These are phyloP conservation scores for Blastocladiella britannica DNA, from an alignment of 192 early-diverging fungal species.

Conservation along the genomic window DNA sequence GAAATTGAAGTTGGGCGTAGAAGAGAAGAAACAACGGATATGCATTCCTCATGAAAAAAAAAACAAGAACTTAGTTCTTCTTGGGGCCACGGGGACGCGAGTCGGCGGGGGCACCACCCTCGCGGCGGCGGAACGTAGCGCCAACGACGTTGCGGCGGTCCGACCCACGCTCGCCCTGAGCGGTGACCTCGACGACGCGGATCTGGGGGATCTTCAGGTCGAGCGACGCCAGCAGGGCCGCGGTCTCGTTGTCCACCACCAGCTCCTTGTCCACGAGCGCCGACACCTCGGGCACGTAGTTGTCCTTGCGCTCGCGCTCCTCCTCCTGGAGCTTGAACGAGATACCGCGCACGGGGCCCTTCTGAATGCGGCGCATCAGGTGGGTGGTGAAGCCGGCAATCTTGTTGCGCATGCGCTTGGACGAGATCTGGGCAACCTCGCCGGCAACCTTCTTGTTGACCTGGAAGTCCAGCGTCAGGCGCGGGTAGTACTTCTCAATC, in stretches of 20 bases:
- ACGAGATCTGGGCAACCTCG: constrained; percentile 93
- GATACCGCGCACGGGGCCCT: constrained; percentile 96
- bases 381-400: constrained; percentile 99
- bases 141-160: constrained; percentile 1
- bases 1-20: no score
- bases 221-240: background rate
- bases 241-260: constrained; percentile 85
- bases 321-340: constrained; percentile 99
- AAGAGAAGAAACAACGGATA: no score
- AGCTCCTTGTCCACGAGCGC: constrained; percentile 75
- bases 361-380: constrained; percentile 98
- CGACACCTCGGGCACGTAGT: constrained; percentile 97
- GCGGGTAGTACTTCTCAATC: constrained; percentile 99
- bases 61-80: no score
- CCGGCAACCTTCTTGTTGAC: constrained; percentile 98
- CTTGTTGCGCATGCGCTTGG: constrained; percentile 99
- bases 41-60: no score
- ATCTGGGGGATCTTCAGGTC: background rate
- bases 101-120: background rate
- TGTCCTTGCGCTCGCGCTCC: constrained; percentile 99
- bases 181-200: background rate
- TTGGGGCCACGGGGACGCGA: no score
- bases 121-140: background rate
- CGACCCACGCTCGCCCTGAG: background rate
- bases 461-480: constrained; percentile 97